These are phyloP conservation scores for Cyclotella baltica DNA, from an alignment of 108 stramenopile genomes.

Conservation along the genomic window DNA sequence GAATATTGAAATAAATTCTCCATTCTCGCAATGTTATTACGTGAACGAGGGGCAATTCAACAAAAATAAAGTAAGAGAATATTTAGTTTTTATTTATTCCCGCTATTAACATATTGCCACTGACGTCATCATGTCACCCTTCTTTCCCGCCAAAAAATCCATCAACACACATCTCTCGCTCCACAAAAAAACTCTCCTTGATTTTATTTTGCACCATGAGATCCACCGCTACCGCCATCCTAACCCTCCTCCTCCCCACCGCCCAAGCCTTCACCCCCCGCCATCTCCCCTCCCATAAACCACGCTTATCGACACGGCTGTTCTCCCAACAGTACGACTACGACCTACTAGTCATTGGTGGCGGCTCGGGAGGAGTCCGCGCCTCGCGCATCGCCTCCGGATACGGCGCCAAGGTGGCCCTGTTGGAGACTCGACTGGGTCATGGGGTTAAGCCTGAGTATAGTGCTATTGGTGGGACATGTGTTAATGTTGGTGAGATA, in stretches of 20 bases:
- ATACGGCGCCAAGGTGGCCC: slow-evolving; percentile 82
- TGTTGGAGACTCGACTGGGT: slow-evolving; percentile 55
- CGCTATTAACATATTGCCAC: no score
- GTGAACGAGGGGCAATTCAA: no score
- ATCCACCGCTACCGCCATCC: slow-evolving; percentile 6
- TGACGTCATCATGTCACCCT: no score
- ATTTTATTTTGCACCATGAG: no score
- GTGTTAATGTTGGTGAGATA: slow-evolving; percentile 81
- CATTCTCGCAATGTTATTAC: no score
- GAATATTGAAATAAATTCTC: no score
- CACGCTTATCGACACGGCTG: slow-evolving; percentile 4
- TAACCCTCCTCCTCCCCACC: slow-evolving; percentile 7
- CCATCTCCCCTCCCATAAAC: neutral
- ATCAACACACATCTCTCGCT: neutral
- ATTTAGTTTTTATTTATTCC: neutral
- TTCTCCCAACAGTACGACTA: slow-evolving; percentile 38
- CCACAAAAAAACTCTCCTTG: neutral
- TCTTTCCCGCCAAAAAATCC: no score
- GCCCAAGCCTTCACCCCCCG: neutral
- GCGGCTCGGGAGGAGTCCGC: slow-evolving; percentile 55
- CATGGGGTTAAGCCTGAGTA: slow-evolving; percentile 49
- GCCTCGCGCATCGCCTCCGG: slow-evolving; percentile 63
- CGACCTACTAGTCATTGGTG: slow-evolving; percentile 60
- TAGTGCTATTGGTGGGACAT: slow-evolving; percentile 75
- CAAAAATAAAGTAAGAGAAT: neutral